Percentiles rank a stretch among this genome's conserved stretches.
phyloP scores from a whole-genome alignment of 768 basidiomycete genomes.

The Chiua virens region DNA sequence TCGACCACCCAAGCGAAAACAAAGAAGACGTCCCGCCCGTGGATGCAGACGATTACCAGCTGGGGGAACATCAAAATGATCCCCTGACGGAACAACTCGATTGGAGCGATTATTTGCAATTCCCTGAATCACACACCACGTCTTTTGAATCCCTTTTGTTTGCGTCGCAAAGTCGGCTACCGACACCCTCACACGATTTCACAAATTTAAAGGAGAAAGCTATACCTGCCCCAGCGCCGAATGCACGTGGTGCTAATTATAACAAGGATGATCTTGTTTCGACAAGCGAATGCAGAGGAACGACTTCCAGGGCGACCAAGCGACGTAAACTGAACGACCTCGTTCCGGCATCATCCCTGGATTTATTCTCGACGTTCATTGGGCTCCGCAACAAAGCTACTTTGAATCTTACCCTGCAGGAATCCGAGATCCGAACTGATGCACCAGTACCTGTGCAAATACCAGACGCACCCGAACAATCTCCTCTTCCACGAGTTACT shows the following conservation, averaged over 20 bases:
- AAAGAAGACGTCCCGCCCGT: slow-evolving; percentile 17
- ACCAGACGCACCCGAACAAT: slow-evolving; percentile 9
- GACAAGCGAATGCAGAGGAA: not conserved
- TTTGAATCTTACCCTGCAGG: slow-evolving; percentile 2
- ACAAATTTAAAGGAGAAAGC: slow-evolving; percentile 3
- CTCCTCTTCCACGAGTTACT: slow-evolving; percentile 21
- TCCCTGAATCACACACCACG: slow-evolving; percentile 17
- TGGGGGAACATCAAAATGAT: not conserved
- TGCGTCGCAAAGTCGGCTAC: slow-evolving; percentile 16
- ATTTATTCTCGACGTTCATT: slow-evolving; percentile 26
- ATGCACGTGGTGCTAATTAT: not conserved
- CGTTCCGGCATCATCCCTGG: slow-evolving; percentile 24
- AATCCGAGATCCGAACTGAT: slow-evolving; percentile 13
- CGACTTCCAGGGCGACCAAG: slow-evolving; percentile 9
- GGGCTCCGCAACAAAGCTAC: slow-evolving; percentile 24
- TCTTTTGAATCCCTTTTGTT: slow-evolving; percentile 28
- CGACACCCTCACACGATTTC: slow-evolving; percentile 1
- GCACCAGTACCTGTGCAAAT: slow-evolving; percentile 5
- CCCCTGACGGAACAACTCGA: slow-evolving; percentile 9
- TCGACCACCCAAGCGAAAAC: slow-evolving; percentile 10
- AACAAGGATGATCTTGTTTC: not conserved
- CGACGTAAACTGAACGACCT: slow-evolving; percentile 27
- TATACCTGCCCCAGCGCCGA: slow-evolving; percentile 6
- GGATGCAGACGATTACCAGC: not conserved
- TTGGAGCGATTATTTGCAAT: slow-evolving; percentile 24